Evolutionary conservation across 2,329 filamentous ascomycete species (phyloP).

Genomic region (Pseudogymnoascus destructans): DNA sequence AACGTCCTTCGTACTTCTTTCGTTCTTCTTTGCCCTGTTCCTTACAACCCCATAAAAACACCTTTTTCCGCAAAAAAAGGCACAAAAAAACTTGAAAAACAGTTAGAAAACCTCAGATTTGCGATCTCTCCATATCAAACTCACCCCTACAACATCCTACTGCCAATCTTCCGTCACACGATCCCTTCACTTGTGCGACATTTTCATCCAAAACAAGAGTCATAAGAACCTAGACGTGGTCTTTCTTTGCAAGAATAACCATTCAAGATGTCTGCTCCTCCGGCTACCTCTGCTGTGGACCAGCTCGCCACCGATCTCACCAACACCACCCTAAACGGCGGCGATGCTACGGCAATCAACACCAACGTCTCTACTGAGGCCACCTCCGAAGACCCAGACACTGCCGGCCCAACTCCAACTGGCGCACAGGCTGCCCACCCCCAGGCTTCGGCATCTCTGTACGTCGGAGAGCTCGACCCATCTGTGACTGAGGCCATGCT

Average conservation of each 20-base stretch:
- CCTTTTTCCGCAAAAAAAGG: constrained; percentile 20
- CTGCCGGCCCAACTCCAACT: constrained; percentile 56
- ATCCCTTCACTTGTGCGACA: constrained; percentile 14
- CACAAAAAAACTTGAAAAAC: constrained; percentile 29
- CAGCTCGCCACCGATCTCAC: constrained; percentile 69
- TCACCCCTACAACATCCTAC: constrained; percentile 13
- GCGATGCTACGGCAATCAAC: constrained; percentile 59
- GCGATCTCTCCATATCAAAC: constrained; percentile 20
- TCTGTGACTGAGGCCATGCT: constrained; percentile 99
- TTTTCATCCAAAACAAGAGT: constrained; percentile 18
- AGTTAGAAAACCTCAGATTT: constrained; percentile 21
- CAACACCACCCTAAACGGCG: constrained; percentile 56
- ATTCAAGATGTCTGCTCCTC: constrained; percentile 47
- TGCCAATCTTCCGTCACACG: constrained; percentile 15
- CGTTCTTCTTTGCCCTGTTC: constrained; percentile 26
- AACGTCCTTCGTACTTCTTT: constrained; percentile 24
- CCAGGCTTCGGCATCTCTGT: constrained; percentile 92
- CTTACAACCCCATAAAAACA: constrained; percentile 22
- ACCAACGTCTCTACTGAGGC: constrained; percentile 50
- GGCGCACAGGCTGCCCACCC: constrained; percentile 59
- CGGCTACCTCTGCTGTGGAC: constrained; percentile 51
- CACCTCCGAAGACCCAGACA: constrained; percentile 45
- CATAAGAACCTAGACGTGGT: constrained; percentile 11
- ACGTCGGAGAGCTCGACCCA: constrained; percentile 95
- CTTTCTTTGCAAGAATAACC: constrained; percentile 17